Percentiles rank a stretch among this genome's conserved stretches.
Evolutionary conservation across 352 stramenopile species (phyloP).

Genomic region (Phytophthora cryptogea): DNA sequence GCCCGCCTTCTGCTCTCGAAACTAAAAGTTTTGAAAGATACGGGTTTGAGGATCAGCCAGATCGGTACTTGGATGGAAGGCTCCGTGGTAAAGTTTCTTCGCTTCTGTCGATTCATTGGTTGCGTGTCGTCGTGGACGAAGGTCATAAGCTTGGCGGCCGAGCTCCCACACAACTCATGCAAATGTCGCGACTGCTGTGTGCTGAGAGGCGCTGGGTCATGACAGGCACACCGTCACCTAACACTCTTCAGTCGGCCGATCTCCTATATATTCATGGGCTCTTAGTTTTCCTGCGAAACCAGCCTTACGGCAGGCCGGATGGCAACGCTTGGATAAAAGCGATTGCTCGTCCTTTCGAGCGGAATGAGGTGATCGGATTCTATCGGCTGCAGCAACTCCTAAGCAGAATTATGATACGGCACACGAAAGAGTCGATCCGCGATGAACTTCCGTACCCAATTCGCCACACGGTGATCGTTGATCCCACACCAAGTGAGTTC

Average conservation of each 20-base stretch:
- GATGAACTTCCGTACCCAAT: conserved; percentile 51
- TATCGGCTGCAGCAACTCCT: conserved; percentile 81
- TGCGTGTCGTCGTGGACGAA: conserved; percentile 95
- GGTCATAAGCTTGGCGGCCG: conserved; percentile 89
- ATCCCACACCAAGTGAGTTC: conserved; percentile 60
- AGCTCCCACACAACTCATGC: conserved; percentile 60
- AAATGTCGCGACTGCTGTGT: conserved; percentile 83
- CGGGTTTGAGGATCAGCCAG: conserved; percentile 52
- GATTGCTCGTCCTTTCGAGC: conserved; percentile 72
- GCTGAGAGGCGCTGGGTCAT: conserved; percentile 93
- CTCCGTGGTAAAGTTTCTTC: conserved; percentile 47
- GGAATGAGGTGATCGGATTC: conserved; percentile 46
- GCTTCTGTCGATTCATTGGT: conserved; percentile 62
- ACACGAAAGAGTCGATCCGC: conserved; percentile 92
- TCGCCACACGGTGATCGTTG: conserved; percentile 46
- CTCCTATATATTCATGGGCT: conserved; percentile 89
- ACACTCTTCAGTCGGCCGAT: conserved; percentile 78
- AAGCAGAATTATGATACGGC: conserved; percentile 91
- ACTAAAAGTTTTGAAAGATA: conserved; percentile 41
- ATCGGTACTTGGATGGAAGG: conserved; percentile 54
- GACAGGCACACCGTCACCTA: conserved; percentile 95
- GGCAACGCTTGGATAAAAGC: conserved; percentile 69
- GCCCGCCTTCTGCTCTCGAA: conserved; percentile 55
- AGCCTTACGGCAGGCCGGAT: conserved; percentile 72
- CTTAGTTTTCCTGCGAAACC: conserved; percentile 89